Evolutionary conservation across 2,329 filamentous ascomycete species (phyloP).

Genomic region (Paracoccidioides brasiliensis): DNA sequence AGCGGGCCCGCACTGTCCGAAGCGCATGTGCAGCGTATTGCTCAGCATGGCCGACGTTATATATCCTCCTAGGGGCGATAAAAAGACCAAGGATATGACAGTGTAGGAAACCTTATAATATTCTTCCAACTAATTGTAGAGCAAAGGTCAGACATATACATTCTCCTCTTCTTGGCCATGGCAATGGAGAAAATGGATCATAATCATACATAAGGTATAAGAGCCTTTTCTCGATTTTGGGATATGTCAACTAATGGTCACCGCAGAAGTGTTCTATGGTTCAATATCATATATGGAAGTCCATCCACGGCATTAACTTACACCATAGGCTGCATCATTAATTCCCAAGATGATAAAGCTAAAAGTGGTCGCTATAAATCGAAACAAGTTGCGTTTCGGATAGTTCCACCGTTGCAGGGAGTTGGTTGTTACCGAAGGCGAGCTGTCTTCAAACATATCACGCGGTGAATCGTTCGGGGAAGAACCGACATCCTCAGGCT

Average conservation of each 20-base stretch:
- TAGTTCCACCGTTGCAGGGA: conserved; percentile 50
- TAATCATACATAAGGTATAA: conserved; percentile 36
- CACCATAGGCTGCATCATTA: conserved; percentile 45
- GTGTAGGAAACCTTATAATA: conserved; percentile 35
- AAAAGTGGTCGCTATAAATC: conserved; percentile 46
- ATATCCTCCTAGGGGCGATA: conserved; percentile 36
- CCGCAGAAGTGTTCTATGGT: background rate
- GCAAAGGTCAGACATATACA: conserved; percentile 8
- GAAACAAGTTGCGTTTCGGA: conserved; percentile 45
- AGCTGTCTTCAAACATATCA: background rate
- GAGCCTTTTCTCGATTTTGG: conserved; percentile 20
- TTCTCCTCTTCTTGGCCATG: background rate
- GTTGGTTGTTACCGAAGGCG: conserved; percentile 30
- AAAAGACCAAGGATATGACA: conserved; percentile 35
- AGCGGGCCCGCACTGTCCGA: conserved; percentile 60
- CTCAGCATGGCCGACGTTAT: conserved; percentile 32
- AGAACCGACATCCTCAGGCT: background rate
- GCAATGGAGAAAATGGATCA: conserved; percentile 1
- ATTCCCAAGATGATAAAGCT: conserved; percentile 44
- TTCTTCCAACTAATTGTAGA: conserved; percentile 27
- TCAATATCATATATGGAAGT: background rate
- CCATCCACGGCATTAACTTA: conserved; percentile 19
- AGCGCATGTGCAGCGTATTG: conserved; percentile 28
- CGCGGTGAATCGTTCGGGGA: background rate
- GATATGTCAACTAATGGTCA: background rate